Base-by-base conservation (phyloP, 2,329 filamentous ascomycete species). In the Emmonsiellopsis sp. region DNA sequence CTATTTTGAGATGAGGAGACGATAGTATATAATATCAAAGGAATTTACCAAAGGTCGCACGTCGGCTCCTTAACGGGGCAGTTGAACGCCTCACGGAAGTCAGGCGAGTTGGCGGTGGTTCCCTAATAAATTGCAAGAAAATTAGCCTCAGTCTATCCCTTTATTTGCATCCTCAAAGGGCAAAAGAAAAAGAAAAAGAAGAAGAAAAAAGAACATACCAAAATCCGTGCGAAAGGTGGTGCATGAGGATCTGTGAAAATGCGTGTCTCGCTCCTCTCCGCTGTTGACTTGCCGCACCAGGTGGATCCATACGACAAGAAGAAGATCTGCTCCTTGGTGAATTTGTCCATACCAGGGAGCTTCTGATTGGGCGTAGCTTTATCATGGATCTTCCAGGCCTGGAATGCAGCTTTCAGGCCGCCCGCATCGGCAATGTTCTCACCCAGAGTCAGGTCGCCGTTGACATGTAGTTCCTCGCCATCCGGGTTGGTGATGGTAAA, bases 371-470 rank as follows among this genome's bases (percentile, higher is more conserved):
- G 72, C n/a, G 73, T 74, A 39, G 76, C 68, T 2, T 71, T 66
- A 34, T 80, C 77, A 9, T 77, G 76, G 57, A 77, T 78, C 63
- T 82, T 78, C 84, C 85, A 88, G 0, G 84, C 83, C 27, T 77
- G 72, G 62, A 80, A 87, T 0, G 83, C 75, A 0, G 83, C 80
- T 6, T 77, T 74, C 0, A 88, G 63, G 11, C 85, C 85, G 13
- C 84, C 84, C 0, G 84, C 81, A 64, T 88, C 85, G 1, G 84
- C 84, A 61, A 88, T 84, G 62, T 87, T 87, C 69, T 88, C 85
- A 17, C 80, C 81, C 2, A 87, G 69, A 0, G 84, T 87, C 11
- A 82, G 71, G 27, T 71, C 71, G 8, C 84, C 85, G 55, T 85
- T 82, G 53, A 87, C 78, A 56, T 83, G 77, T 0, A 85, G 70